phyloP scores from a whole-genome alignment of 441 rosid species.

The Rhodomyrtus psidioides region DNA sequence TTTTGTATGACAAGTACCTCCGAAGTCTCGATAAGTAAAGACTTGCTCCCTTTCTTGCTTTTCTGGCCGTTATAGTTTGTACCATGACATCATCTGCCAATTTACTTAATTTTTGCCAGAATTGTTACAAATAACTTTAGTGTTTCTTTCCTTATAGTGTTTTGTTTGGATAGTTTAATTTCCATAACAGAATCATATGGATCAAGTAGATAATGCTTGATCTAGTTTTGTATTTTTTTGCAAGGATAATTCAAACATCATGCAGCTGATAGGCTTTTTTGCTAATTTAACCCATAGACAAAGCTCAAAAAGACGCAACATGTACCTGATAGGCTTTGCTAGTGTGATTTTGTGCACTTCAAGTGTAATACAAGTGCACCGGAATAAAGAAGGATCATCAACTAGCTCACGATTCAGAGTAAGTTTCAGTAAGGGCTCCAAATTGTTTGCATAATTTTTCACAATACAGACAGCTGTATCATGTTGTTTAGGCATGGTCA shows the following conservation, averaged over 20 bases:
- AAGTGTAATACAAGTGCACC: not conserved
- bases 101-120: not conserved
- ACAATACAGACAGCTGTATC: not conserved
- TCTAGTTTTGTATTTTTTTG: not conserved
- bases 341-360: not conserved
- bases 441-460: not conserved
- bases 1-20: constrained; percentile 81
- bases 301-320: not conserved
- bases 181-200: not conserved
- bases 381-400: not conserved
- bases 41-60: constrained; percentile 7
- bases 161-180: not conserved
- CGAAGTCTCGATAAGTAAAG: constrained; percentile 81
- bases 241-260: not conserved
- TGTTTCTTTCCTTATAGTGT: not conserved
- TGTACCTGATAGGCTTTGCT: not conserved
- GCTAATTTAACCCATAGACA: not conserved
- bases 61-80: not conserved
- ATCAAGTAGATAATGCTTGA: not conserved
- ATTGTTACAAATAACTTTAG: not conserved
- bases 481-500: not conserved
- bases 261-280: not conserved
- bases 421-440: not conserved
- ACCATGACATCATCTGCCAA: not conserved
- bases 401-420: not conserved